Base-by-base conservation (phyloP, 2,329 filamentous ascomycete genomes). In the Hirsutella thompsonii region DNA sequence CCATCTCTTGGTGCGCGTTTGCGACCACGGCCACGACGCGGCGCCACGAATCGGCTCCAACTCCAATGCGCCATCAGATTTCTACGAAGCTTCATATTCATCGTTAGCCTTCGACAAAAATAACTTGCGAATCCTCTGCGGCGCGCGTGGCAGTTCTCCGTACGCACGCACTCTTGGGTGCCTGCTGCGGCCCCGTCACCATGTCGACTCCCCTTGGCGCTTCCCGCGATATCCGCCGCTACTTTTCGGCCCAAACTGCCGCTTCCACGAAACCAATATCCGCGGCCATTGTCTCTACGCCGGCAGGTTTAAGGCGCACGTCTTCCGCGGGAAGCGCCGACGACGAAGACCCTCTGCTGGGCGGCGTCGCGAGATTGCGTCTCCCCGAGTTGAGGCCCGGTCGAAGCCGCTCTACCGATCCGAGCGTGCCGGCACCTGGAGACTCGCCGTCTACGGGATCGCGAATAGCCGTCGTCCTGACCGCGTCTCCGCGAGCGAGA, bases 391-490 rank as follows among this genome's bases (percentile, higher is more conserved):
- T 44, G 34, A 40, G 36, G 8, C 38, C 44, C 13, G n/a, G 30
- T 8, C 44, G 28, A 14, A 4, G 4, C n/a, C 16, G 23, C 23
- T 26, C 23, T 26, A 6, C 18, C 4, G 20, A 32, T 16, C 21
- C 14, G 10, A 4, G 20, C 28, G 16, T n/a, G 5, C 10, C n/a
- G 9, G 28, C 16, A 36, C 29, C 19, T 13, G 20, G 10, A 8
- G 20, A 26, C 3, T n/a, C 36, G 23, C 20, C 38, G 20, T 18
- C 35, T 5, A 18, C 32, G 19, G 23, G 39, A 10, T 42, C 46
- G 4, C 49, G 39, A 9, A 41, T 57, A 14, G 46, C 47, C 8
- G 47, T 55, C 8, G 20, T 54, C 3, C 33, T 58, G 3, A 45
- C 39, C 18, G 39, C 29, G 11, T 43, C 51, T 8, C 48, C 51